Percentiles rank a stretch among this genome's conserved stretches.
These are phyloP conservation scores for Yarrowia sp. DNA, from an alignment of 805 yeast species.

Conservation along the genomic window DNA sequence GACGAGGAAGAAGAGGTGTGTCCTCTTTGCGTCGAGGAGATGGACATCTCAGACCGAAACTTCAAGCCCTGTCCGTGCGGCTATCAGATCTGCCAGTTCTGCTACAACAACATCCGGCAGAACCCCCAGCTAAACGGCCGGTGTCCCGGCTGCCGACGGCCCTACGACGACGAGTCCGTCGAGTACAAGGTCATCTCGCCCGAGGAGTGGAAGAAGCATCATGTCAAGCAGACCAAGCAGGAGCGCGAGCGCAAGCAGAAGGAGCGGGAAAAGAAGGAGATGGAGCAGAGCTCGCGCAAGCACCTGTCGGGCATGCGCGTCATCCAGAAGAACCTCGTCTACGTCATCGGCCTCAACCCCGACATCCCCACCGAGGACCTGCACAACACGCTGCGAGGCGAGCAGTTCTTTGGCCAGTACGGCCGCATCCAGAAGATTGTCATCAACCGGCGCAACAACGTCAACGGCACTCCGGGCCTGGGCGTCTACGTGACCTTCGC, in stretches of 20 bases:
- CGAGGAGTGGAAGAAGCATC: conserved; percentile 84
- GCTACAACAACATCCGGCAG: conserved; percentile 93
- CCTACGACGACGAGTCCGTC: conserved; percentile 88
- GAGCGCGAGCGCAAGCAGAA: conserved; percentile 72
- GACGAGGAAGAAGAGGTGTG: conserved; percentile 38
- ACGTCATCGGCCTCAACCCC: conserved; percentile 92
- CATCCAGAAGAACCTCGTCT: conserved; percentile 95
- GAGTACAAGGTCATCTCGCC: conserved; percentile 79
- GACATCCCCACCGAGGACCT: conserved; percentile 81
- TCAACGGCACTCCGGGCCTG: conserved; percentile 66
- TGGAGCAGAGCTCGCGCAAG: conserved; percentile 80
- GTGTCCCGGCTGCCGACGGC: conserved; percentile 96
- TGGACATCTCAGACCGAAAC: conserved; percentile 94
- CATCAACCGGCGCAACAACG: conserved; percentile 70
- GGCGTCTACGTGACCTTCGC: conserved; percentile 96
- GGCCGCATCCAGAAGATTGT: conserved; percentile 94
- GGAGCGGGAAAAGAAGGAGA: conserved; percentile 89
- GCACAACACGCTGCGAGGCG: conserved; percentile 77
- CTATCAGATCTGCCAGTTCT: conserved; percentile 95
- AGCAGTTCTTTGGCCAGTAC: conserved; percentile 96
- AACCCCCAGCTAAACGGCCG: conserved; percentile 93
- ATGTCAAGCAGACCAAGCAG: conserved; percentile 71
- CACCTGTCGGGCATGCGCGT: conserved; percentile 96
- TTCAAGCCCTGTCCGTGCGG: conserved; percentile 99
- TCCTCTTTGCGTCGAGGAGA: conserved; percentile 96